Percentiles rank a stretch among this genome's conserved stretches.
These are phyloP conservation scores for Yamadazyma jaroonii DNA, from an alignment of 1,139 yeast species.

Conservation along the genomic window DNA sequence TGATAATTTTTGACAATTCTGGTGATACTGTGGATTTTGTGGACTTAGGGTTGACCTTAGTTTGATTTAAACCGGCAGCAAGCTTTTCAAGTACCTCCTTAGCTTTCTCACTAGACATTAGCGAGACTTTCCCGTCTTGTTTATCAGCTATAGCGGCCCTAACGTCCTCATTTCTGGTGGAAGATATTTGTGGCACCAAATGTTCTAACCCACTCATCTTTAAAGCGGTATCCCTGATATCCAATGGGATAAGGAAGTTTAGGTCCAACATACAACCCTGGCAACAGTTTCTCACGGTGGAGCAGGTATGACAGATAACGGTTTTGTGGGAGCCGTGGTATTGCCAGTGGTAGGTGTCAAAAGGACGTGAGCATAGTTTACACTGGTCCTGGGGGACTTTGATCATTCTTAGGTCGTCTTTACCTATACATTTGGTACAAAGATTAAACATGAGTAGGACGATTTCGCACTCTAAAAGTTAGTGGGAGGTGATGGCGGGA, in stretches of 20 bases:
- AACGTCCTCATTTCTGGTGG: constrained; percentile 34
- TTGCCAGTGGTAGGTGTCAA: constrained; percentile 77
- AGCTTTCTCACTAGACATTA: constrained; percentile 21
- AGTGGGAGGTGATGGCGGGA: no score
- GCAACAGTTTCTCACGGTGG: constrained; percentile 77
- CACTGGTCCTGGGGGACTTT: constrained; percentile 70
- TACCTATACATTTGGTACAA: constrained; percentile 73
- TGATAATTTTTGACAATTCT: constrained; percentile 48
- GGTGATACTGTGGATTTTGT: constrained; percentile 12
- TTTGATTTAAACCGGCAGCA: constrained; percentile 7
- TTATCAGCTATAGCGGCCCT: constrained; percentile 40
- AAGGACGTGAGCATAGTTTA: constrained; percentile 79
- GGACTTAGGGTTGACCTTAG: constrained; percentile 8
- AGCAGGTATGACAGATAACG: constrained; percentile 72
- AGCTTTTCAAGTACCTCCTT: constrained; percentile 10
- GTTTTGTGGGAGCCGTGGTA: constrained; percentile 44
- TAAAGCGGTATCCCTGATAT: constrained; percentile 77
- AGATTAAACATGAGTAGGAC: constrained; percentile 50
- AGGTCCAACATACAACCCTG: constrained; percentile 85
- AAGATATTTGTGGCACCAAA: constrained; percentile 9
- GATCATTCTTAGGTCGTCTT: constrained; percentile 63
- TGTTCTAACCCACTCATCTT: constrained; percentile 63
- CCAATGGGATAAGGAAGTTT: constrained; percentile 73
- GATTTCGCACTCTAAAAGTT: no score
- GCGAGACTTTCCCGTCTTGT: constrained; percentile 36